Evolutionary conservation across 2,329 filamentous ascomycete species (phyloP).

Genomic region (Neofusicoccum kwambonambiense): DNA sequence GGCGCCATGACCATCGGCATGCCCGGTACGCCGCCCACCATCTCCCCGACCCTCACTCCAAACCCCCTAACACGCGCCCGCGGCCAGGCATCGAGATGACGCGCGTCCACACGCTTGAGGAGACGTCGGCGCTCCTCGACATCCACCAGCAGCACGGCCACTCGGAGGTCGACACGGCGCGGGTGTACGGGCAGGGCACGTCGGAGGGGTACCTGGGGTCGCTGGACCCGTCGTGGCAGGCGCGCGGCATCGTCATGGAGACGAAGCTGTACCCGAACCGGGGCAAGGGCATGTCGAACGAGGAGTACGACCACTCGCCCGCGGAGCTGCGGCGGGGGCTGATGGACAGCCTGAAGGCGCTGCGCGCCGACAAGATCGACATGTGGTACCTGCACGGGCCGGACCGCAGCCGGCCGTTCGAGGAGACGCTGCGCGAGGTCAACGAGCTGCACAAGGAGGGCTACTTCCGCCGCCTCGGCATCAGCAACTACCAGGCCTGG

Average conservation of each 20-base stretch:
- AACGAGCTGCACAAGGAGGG: constrained; percentile 48
- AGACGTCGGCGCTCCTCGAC: constrained; percentile 29
- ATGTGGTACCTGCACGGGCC: constrained; percentile 54
- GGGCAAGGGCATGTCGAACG: constrained; percentile 20
- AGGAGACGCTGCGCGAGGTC: constrained; percentile 48
- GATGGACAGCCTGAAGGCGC: constrained; percentile 37
- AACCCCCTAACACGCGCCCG: too few species aligned
- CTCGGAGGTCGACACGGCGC: constrained; percentile 39
- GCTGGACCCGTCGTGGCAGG: constrained; percentile 37
- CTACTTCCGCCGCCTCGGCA: constrained; percentile 45
- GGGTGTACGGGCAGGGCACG: constrained; percentile 39
- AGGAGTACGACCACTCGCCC: constrained; percentile 18
- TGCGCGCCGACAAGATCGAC: constrained; percentile 44
- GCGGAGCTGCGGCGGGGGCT: constrained; percentile 37
- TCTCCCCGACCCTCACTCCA: too few species aligned
- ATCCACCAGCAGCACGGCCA: constrained; percentile 32
- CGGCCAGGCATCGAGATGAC: constrained; percentile 24
- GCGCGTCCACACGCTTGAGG: constrained; percentile 22
- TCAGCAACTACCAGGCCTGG: constrained; percentile 48
- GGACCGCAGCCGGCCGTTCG: constrained; percentile 47
- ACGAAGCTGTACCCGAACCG: constrained; percentile 44
- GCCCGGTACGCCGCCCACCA: constrained; percentile 23
- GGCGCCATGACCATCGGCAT: constrained; percentile 42
- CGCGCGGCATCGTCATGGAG: constrained; percentile 42
- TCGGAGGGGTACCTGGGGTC: constrained; percentile 48